Base-by-base conservation (phyloP, 1,139 yeast species). In the Suhomyces panamericanus region DNA sequence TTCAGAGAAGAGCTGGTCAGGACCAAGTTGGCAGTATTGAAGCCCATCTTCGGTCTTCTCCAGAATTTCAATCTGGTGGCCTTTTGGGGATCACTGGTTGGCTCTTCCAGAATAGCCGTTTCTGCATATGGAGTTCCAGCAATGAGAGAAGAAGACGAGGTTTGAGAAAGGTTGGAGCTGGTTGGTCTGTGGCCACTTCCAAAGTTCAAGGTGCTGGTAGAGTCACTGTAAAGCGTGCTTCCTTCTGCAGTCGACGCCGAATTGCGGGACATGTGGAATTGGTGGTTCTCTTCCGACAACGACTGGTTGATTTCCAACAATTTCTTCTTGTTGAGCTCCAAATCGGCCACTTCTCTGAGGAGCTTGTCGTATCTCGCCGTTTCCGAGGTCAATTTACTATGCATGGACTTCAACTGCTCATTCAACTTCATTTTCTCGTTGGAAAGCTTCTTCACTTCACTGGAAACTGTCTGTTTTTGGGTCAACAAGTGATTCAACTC, bases 1-100 rank as follows among this genome's bases (percentile, higher is more conserved):
- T 34, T 34, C 28, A n/a, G 28, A 13, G 29, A 34, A 20, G 37
- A 42, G 27, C 32, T 37, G 2, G 49, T 35, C 41, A 27, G 46
- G n/a, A 44, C 53, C 39, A 50, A 43, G n/a, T 51, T 49, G 15
- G 55, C 45, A 4, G 42, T 49, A 32, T 50, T 49, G 31, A 48
- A 46, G 2, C 62, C 58, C 9, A 66, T 60, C 53, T 69, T 74
- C 4, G 80, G 78, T 51, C 80, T 64, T 58, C 80, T 69, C 85
- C 85, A 80, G 57, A 80, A 80, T 55, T 69, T 76, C 49, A 75
- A 63, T 47, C 75, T 62, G 1, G 78, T 73, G 4, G 79, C 78
- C 52, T 69, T 70, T 45, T 71, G 75, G 1, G 77, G 63, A 41
- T 73, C 78, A 2, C 58, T 59, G 12, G 54, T 55, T n/a, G 70